Evolutionary conservation across 345 rosid species (phyloP), one percentile per base, ranked within the genome.

Genomic region (Cardamine chenopodiifolia): DNA sequence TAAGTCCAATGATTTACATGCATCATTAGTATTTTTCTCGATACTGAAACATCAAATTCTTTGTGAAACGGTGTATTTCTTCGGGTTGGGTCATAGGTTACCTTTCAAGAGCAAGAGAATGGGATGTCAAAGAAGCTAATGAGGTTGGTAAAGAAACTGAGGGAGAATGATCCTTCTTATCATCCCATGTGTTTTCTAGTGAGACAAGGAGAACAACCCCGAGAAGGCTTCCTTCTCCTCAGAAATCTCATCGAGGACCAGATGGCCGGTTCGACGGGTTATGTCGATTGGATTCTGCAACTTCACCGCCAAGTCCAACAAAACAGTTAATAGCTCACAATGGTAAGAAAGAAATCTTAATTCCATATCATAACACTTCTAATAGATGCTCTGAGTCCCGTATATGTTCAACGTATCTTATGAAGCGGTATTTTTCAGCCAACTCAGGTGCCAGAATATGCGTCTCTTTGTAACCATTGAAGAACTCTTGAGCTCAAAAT

Each of bases 171-270:
- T 70, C 85, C 74, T 59, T 89, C 97, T 2, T 90, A 88, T 77
- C 81, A 92, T 76, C 96, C 86, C 75, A 77, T 85, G 64, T 78
- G 93, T 62, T 79, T 83, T 70, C 93, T 92, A 50, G 93, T 92
- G 15, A 88, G 99, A 55, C 98, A 96, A 87, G 98, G 99, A 68
- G 98, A 96, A 66, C 99, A 96, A 79, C 98, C 98, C 32, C 86
- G 97, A 77, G 98, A 96, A 85, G 99, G 95, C 34, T 83, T 82
- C 70, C 82, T 90, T 77, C 87, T 96, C 23, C 96, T 90, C 50
- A 72, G 86, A 45, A 87, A 89, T 82, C 93, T 96, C 62, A 75
- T 88, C 20, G 99, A 96, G 81, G 97, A 92, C 78, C 96, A 82
- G 83, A 83, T 80, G 48, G 90, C 90, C 1, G 97, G 97, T 62